phyloP scores from a whole-genome alignment of 202 grass and related monocot species.

The Elaeis oleifera region DNA sequence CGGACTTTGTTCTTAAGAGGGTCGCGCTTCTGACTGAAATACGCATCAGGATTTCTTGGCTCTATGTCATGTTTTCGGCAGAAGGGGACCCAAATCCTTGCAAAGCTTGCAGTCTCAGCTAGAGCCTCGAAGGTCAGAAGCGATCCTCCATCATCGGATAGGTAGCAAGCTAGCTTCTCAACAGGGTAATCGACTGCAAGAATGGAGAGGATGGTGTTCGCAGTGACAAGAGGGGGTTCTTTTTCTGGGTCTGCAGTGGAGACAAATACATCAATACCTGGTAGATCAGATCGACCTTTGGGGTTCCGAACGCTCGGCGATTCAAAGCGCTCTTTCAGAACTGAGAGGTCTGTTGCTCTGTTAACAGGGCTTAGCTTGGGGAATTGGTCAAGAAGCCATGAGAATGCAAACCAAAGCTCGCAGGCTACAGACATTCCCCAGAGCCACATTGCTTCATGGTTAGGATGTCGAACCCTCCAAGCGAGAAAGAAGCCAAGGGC shows the following conservation, averaged over 20 bases:
- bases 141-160: slow-evolving; percentile 78
- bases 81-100: slow-evolving; percentile 66
- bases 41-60: slow-evolving; percentile 66
- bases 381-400: slow-evolving; percentile 90
- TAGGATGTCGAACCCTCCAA: slow-evolving; percentile 77
- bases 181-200: slow-evolving; percentile 84
- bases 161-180: slow-evolving; percentile 84
- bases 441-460: slow-evolving; percentile 68
- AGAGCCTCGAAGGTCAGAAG: slow-evolving; percentile 87
- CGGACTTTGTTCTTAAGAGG: slow-evolving; percentile 82
- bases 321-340: slow-evolving; percentile 68
- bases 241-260: slow-evolving; percentile 86
- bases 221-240: slow-evolving; percentile 81
- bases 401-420: slow-evolving; percentile 94
- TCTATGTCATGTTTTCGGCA: slow-evolving; percentile 85
- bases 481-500: slow-evolving; percentile 75
- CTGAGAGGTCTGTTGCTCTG: slow-evolving; percentile 61
- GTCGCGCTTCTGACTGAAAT: slow-evolving; percentile 64
- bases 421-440: slow-evolving; percentile 72
- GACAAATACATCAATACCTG: slow-evolving; percentile 71
- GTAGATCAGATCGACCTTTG: slow-evolving; percentile 80
- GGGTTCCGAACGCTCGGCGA: slow-evolving; percentile 62
- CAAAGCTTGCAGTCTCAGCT: slow-evolving; percentile 79
- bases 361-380: slow-evolving; percentile 74
- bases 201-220: slow-evolving; percentile 92